Percentiles rank a stretch among this genome's conserved stretches.
These are phyloP conservation scores for Protomyces gravidus DNA, from an alignment of 1,139 yeast species.

Conservation along the genomic window DNA sequence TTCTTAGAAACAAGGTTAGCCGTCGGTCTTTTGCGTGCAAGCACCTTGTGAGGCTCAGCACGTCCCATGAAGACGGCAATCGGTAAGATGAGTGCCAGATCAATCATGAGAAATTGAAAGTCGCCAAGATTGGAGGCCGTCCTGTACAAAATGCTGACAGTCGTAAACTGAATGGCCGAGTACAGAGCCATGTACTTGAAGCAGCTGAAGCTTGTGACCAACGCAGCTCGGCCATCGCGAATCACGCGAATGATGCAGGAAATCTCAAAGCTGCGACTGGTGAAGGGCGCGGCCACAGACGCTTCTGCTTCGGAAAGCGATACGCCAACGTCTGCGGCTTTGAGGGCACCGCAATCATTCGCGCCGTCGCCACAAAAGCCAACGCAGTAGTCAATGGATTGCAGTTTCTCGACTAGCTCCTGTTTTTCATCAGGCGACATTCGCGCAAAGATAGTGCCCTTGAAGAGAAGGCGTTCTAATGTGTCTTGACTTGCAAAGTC, in stretches of 20 bases:
- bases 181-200: constrained; percentile 96
- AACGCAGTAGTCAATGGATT: constrained; percentile 78
- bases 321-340: constrained; percentile 95
- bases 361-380: constrained; percentile 96
- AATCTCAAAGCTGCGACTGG: constrained; percentile 82
- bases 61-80: constrained; percentile 95
- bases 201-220: constrained; percentile 92
- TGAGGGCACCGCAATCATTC: constrained; percentile 93
- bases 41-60: constrained; percentile 68
- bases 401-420: constrained; percentile 84
- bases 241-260: constrained; percentile 89
- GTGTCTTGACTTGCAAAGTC: constrained; percentile 40
- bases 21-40: constrained; percentile 76
- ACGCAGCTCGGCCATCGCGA: constrained; percentile 87
- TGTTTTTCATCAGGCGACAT: constrained; percentile 99
- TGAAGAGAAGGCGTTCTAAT: constrained; percentile 61
- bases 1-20: constrained; percentile 90
- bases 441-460: constrained; percentile 78
- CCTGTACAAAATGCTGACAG: constrained; percentile 78
- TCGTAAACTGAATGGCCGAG: constrained; percentile 89
- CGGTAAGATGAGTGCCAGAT: constrained; percentile 81
- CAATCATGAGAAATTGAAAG: constrained; percentile 91
- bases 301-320: constrained; percentile 97
- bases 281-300: constrained; percentile 96
- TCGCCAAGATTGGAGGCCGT: constrained; percentile 95